Evolutionary conservation across 306 rosid species (phyloP).

Genomic region (Prosopis cineraria): DNA sequence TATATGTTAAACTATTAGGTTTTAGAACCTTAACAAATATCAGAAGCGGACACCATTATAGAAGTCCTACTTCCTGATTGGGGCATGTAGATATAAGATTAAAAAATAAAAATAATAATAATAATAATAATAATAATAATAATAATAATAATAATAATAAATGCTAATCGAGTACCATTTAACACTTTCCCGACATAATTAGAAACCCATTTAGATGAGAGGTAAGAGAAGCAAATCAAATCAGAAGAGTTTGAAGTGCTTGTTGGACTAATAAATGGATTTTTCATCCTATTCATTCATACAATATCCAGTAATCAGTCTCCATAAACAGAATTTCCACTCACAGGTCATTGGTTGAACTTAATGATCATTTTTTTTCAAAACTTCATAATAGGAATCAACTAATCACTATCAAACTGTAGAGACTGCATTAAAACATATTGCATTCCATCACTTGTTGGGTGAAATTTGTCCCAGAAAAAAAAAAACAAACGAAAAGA

Average conservation of each 20-base stretch:
- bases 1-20: background rate
- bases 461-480: background rate
- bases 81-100: background rate
- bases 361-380: background rate
- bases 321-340: no score
- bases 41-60: background rate
- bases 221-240: background rate
- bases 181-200: background rate
- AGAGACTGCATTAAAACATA: background rate
- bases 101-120: background rate
- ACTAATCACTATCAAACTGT: background rate
- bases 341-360: constrained; percentile 27
- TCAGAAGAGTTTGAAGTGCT: background rate
- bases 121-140: no score
- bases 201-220: background rate
- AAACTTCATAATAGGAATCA: background rate
- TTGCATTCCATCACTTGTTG: background rate
- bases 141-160: background rate
- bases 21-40: background rate
- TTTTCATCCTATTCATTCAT: background rate
- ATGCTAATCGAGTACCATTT: background rate
- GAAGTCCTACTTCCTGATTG: background rate
- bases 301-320: background rate
- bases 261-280: background rate
- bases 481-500: constrained; percentile 15